Evolutionary conservation across 495 filamentous ascomycete species (phyloP).

Genomic region (Lasiosphaeria miniovina): DNA sequence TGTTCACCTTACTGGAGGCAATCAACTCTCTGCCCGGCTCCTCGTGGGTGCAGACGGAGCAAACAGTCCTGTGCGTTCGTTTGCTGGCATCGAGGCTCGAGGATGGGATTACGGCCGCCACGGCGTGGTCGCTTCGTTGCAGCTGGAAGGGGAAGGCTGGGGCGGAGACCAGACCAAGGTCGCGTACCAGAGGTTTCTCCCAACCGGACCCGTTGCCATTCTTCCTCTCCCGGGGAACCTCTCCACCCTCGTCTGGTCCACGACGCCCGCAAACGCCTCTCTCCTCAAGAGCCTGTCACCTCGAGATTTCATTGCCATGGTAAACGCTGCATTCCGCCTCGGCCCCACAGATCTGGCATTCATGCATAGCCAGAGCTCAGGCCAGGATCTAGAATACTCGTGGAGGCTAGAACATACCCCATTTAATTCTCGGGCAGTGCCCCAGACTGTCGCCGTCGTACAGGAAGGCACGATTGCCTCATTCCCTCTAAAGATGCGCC

Average conservation of each 20-base stretch:
- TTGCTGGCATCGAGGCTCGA: constrained; percentile 75
- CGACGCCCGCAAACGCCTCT: constrained; percentile 71
- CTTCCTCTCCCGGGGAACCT: constrained; percentile 81
- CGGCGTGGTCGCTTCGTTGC: constrained; percentile 86
- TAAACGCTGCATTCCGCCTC: constrained; percentile 92
- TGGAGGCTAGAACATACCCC: constrained; percentile 76
- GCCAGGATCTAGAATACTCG: constrained; percentile 68
- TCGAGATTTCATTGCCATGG: constrained; percentile 75
- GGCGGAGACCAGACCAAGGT: constrained; percentile 57
- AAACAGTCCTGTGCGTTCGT: constrained; percentile 88
- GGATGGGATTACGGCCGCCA: constrained; percentile 94
- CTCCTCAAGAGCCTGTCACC: constrained; percentile 71
- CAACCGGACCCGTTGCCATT: constrained; percentile 85
- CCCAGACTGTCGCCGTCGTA: constrained; percentile 56
- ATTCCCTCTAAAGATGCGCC: constrained; percentile 86
- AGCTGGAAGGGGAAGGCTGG: constrained; percentile 59
- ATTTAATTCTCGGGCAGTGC: constrained; percentile 45
- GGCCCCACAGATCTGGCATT: constrained; percentile 73
- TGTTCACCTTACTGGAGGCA: constrained; percentile 60
- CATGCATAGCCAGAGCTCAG: constrained; percentile 61
- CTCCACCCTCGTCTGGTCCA: constrained; percentile 91
- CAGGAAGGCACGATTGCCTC: constrained; percentile 81
- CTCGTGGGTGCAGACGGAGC: constrained; percentile 92
- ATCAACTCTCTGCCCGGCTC: constrained; percentile 71
- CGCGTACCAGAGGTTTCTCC: constrained; percentile 94